Conservation (phyloP, 2,329 filamentous ascomycete species). For the Alternaria novae-zelandiae region DNA sequence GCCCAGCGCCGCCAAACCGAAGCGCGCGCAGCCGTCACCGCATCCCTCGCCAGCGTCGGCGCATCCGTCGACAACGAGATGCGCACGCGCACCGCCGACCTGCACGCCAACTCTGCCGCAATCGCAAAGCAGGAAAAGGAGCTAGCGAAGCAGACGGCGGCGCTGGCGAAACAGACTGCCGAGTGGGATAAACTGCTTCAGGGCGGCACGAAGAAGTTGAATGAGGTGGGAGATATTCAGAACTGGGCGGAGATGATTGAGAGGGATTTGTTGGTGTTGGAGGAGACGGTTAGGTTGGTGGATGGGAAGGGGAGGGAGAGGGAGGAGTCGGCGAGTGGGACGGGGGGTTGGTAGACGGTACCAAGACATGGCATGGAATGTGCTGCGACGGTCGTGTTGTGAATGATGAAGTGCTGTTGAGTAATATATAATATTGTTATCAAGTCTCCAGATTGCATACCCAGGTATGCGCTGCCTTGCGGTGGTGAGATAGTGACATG, state of each 20-base stretch:
- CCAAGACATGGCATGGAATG: no score
- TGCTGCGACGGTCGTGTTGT: no score
- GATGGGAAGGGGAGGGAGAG: slow-evolving; percentile 30
- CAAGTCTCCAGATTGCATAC: not conserved
- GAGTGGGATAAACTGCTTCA: slow-evolving; percentile 69
- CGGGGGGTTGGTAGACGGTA: slow-evolving; percentile 18
- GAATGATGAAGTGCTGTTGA: not conserved
- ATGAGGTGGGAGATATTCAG: slow-evolving; percentile 82
- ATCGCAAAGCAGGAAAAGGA: slow-evolving; percentile 73
- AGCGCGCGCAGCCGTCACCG: slow-evolving; percentile 59
- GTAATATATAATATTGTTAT: not conserved
- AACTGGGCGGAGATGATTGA: slow-evolving; percentile 86
- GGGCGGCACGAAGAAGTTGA: slow-evolving; percentile 68
- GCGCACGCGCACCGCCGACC: slow-evolving; percentile 68
- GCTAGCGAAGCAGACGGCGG: slow-evolving; percentile 65
- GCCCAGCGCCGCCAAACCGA: slow-evolving; percentile 51
- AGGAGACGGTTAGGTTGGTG: slow-evolving; percentile 49
- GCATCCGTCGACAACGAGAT: slow-evolving; percentile 74
- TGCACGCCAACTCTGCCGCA: slow-evolving; percentile 72
- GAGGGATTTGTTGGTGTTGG: slow-evolving; percentile 49
- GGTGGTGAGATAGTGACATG: not conserved
- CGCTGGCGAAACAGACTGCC: slow-evolving; percentile 68
- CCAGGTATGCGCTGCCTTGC: not conserved
- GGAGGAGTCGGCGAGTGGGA: slow-evolving; percentile 41
- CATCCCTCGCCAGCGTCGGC: slow-evolving; percentile 62